Percentiles rank a stretch among this genome's conserved stretches.
Evolutionary conservation across 2,329 filamentous ascomycete species (phyloP).

Genomic region (Coleophoma cylindrospora): DNA sequence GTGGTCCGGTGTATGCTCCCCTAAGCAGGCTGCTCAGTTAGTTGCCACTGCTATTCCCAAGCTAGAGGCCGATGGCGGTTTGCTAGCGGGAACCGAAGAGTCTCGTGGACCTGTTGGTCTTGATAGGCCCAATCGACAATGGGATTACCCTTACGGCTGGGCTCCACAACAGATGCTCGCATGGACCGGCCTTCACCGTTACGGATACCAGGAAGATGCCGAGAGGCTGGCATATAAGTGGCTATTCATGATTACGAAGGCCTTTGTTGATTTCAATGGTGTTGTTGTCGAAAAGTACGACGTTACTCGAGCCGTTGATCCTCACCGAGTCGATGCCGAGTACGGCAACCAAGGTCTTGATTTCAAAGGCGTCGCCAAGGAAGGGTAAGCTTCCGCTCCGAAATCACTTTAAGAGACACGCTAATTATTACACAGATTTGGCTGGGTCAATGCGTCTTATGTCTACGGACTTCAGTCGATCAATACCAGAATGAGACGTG

Average conservation of each 20-base stretch:
- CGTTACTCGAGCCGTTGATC: constrained; percentile 83
- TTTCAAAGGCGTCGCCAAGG: constrained; percentile 91
- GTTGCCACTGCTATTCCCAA: constrained; percentile 77
- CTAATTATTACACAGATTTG: constrained; percentile 60
- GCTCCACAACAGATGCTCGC: constrained; percentile 97
- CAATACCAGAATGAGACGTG: constrained; percentile 80
- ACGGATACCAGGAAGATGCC: constrained; percentile 86
- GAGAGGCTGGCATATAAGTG: constrained; percentile 91
- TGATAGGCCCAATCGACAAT: constrained; percentile 88
- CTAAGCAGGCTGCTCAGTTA: constrained; percentile 78
- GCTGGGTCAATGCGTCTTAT: constrained; percentile 98
- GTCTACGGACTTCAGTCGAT: constrained; percentile 86
- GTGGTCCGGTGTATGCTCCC: constrained; percentile 87
- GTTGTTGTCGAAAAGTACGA: constrained; percentile 99
- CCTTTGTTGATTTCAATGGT: constrained; percentile 97
- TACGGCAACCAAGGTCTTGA: constrained; percentile 96
- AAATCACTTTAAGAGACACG: not conserved
- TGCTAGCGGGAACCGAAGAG: constrained; percentile 84
- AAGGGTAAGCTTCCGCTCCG: constrained; percentile 65
- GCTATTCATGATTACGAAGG: constrained; percentile 97
- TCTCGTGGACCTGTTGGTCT: constrained; percentile 77
- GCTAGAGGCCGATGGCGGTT: constrained; percentile 82
- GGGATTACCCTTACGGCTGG: constrained; percentile 98
- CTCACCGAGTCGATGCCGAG: constrained; percentile 91
- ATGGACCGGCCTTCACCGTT: constrained; percentile 88